Evolutionary conservation across 371 early-diverging fungal genomes (phyloP).

Genomic region (Lichtheimia corymbifera): DNA sequence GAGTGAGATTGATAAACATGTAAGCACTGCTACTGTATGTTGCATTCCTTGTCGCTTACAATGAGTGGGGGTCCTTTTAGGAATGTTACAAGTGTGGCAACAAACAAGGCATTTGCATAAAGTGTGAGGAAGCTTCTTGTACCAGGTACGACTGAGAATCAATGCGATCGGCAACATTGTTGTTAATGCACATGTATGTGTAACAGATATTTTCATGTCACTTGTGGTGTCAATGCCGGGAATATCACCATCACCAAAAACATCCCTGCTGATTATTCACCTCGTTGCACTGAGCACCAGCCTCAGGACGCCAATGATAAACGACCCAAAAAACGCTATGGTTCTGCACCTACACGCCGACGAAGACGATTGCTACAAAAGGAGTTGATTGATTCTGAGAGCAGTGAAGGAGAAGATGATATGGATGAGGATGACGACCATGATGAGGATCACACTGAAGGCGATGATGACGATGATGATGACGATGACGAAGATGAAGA

Average conservation of each 20-base stretch:
- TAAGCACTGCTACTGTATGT: conserved; percentile 8
- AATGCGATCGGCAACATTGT: too few species aligned
- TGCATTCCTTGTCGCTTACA: neutral
- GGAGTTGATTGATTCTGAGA: conserved; percentile 3
- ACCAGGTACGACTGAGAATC: conserved; percentile 23
- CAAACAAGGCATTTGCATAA: conserved; percentile 34
- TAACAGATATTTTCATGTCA: conserved; percentile 18
- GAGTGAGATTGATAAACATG: conserved; percentile 23
- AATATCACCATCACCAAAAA: conserved; percentile 8
- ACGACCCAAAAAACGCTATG: neutral
- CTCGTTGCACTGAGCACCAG: conserved; percentile 15
- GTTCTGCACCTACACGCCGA: neutral
- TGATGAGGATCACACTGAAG: conserved; percentile 12
- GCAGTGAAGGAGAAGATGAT: conserved; percentile 8
- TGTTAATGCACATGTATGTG: neutral
- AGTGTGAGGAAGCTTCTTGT: conserved; percentile 35
- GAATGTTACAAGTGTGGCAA: conserved; percentile 31
- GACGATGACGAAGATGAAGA: conserved; percentile 16
- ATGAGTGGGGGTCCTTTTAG: conserved; percentile 10
- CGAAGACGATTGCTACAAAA: neutral
- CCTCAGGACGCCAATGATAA: neutral
- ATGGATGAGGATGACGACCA: conserved; percentile 17
- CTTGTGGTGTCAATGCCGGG: conserved; percentile 23
- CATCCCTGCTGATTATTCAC: conserved; percentile 7
- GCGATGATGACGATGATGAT: conserved; percentile 14